Evolutionary conservation across 495 filamentous ascomycete genomes (phyloP).

Genomic region (Hyphodiscus hymeniophilus): DNA sequence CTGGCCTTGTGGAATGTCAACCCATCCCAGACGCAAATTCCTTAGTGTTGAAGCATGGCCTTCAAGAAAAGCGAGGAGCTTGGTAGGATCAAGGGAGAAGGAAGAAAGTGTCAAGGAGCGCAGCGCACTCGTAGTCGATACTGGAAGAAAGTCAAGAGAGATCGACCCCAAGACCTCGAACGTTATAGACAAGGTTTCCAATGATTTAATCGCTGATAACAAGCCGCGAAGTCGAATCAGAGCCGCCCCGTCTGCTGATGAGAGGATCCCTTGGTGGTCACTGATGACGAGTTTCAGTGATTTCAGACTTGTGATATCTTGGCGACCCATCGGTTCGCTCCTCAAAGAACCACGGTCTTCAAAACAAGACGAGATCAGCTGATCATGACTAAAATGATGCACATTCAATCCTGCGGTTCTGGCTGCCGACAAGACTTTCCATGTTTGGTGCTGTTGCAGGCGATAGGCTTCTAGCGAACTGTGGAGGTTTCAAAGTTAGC

Average conservation of each 20-base stretch:
- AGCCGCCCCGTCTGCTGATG: not conserved
- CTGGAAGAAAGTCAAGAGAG: not conserved
- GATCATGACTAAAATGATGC: constrained; percentile 4
- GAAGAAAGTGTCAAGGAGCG: not conserved
- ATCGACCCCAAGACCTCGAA: not conserved
- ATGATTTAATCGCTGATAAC: not conserved
- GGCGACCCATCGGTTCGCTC: not conserved
- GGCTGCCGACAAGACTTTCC: constrained; percentile 7
- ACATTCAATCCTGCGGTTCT: constrained; percentile 6
- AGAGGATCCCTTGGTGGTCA: not conserved
- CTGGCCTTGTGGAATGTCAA: not conserved
- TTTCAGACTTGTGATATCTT: constrained; percentile 1
- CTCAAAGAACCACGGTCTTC: not conserved
- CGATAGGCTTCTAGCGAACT: not conserved
- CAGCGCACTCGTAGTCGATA: not conserved
- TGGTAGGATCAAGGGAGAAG: not conserved
- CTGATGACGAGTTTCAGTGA: not conserved
- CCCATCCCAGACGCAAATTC: constrained; percentile 1
- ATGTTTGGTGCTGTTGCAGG: not conserved
- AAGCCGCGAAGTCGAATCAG: not conserved
- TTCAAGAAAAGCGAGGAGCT: constrained; percentile 8
- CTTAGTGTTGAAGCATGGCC: not conserved
- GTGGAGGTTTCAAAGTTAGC: no score
- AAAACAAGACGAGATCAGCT: constrained; percentile 4
- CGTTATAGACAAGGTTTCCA: not conserved